Base-by-base conservation (phyloP, 176 grass and related monocot genomes). In the Carex scoparia region DNA sequence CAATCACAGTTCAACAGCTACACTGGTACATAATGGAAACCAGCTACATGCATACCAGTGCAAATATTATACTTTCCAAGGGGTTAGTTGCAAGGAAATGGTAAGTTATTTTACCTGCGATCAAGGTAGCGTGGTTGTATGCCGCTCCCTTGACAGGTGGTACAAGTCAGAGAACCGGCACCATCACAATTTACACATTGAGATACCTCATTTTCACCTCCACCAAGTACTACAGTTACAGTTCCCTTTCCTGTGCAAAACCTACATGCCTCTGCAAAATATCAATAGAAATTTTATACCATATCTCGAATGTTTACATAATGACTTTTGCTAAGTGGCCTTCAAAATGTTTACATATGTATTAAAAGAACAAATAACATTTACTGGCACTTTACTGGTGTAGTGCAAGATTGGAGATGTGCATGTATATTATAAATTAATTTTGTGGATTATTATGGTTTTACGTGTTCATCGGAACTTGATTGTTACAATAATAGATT, bases 51-150 rank as follows among this genome's bases (percentile, higher is more conserved):
- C 2, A 58, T 75, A 79, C 74, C 30, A 4, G 30, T 58, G 14
- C 12, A 4, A 58, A 23, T 10, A 72, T n/a, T 76, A 76, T 76
- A 76, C 23, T 54, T 55, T 5, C 48, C 23, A 76, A 48, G 23
- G 19, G 10, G 18, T 13, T 76, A 76, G 12, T 32, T 51, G 27
- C 38, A 8, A 32, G 67, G 7, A 72, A 73, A 48, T 4, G 2
- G 14, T 46, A 28, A 32, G 19, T 63, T 10, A 84, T 19, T 79
- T 60, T 92, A 99, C 96, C 96, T 99, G 87, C 93, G 96, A 79
- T 99, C 96, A 82, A 99, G 96, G 87, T 95, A 99, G 79, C 96
- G 91, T 65, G 96, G 96, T 90, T 99, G 96, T 86, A 99, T 95
- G 73, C 96, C 93, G 38, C 84, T 81, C 53, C 93, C 96, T 92